Conservation (phyloP, 1,284 basidiomycete genomes). For the Volvariella volvacea region DNA sequence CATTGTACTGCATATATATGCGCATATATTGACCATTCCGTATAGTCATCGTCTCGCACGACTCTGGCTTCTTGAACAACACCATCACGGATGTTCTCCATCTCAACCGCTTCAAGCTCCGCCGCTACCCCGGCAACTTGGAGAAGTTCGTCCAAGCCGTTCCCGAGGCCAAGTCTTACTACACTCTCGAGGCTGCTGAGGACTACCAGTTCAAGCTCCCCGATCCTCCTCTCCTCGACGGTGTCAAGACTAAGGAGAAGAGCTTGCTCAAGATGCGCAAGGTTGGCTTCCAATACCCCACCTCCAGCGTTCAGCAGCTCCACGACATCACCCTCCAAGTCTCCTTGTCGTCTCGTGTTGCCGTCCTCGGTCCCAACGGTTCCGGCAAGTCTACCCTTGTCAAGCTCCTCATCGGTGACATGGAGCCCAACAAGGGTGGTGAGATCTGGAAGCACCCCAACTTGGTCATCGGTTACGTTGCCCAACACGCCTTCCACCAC, state of each 20-base stretch:
- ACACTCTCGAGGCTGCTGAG: conserved; percentile 89
- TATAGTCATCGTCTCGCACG: conserved; percentile 93
- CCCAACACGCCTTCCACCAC: conserved; percentile 98
- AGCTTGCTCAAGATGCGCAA: conserved; percentile 95
- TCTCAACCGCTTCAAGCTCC: conserved; percentile 98
- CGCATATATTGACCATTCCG: conserved; percentile 3
- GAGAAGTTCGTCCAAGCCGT: conserved; percentile 93
- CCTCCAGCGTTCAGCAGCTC: conserved; percentile 80
- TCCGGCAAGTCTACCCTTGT: conserved; percentile 98
- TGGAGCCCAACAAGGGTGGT: conserved; percentile 94
- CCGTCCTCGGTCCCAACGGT: conserved; percentile 94
- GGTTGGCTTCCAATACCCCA: conserved; percentile 95
- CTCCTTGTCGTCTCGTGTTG: conserved; percentile 95
- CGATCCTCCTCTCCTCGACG: conserved; percentile 92
- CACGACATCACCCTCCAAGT: conserved; percentile 95
- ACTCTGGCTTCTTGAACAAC: conserved; percentile 98
- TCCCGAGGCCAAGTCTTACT: conserved; percentile 97
- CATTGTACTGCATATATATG: not conserved
- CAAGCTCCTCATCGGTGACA: conserved; percentile 97
- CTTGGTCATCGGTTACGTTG: conserved; percentile 98
- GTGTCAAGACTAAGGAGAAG: conserved; percentile 99
- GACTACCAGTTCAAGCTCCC: conserved; percentile 98
- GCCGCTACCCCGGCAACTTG: conserved; percentile 96
- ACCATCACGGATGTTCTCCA: conserved; percentile 98
- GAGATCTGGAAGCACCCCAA: conserved; percentile 99